Evolutionary conservation across 2,329 filamentous ascomycete genomes (phyloP), one percentile per base, ranked within the genome.

Genomic region (Calycina marina): DNA sequence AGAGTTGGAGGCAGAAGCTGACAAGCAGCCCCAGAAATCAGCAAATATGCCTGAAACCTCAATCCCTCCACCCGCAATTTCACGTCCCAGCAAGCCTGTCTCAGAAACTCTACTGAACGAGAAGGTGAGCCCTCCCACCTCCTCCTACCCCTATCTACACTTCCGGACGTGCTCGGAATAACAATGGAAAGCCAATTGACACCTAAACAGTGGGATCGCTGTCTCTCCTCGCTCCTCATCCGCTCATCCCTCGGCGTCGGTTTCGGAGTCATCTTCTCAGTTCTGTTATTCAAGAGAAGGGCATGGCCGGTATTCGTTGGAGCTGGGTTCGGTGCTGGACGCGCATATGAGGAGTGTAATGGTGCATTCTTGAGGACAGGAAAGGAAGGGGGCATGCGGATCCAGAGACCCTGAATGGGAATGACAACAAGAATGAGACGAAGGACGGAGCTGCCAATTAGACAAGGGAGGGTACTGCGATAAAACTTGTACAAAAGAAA

Each of bases 321-420:
- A 44, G 69, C 88, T 34, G 90, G 90, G 36, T 96, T 98, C 57
- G 90, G 92, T 56, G 86, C 86, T 43, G 90, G 90, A 51, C 76
- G 92, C 52, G 90, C 90, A 37, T 98, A 93, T 67, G 90, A 98
- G 61, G 90, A 98, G 67, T 94, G 90, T 62, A 93, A 98, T 65
- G 40, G 39, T 15, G 48, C 46, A 28, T 53, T 54, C 39, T 40
- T 52, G 33, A 46, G 45, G 39, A 42, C 41, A 24, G 45, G 44
- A 13, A 50, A 45, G 41, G 48, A 50, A 30, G n/a, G n/a, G n/a
- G 46, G 48, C 14, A 31, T 50, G 30, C 43, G 48, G 35, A 35
- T 47, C 29, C 38, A 44, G n/a, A 41, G 48, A 42, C 41, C 42
- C 18, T 48, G 37, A 27, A 28, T 17, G 24, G 17, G 17, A 16